phyloP scores from a whole-genome alignment of 164 flowering plant genomes.

The Cinnamomum micranthum region DNA sequence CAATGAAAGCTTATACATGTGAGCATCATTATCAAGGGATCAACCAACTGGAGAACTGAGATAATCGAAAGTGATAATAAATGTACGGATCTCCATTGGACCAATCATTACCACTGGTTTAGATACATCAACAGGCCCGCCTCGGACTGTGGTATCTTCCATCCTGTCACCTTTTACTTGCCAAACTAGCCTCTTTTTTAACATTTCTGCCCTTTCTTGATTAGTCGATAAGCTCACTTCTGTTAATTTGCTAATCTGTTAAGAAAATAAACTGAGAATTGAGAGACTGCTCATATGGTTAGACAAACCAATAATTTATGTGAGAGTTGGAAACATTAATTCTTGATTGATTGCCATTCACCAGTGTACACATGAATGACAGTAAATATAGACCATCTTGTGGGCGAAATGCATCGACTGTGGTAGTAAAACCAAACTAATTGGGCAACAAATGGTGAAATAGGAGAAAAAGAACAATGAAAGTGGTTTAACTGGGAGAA shows the following conservation, averaged over 20 bases:
- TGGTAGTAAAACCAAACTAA: no score
- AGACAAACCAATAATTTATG: neutral
- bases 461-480: no score
- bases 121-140: constrained; percentile 60
- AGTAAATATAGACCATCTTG: neutral
- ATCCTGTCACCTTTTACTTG: constrained; percentile 43
- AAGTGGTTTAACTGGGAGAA: no score
- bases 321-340: no score
- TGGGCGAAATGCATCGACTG: no score
- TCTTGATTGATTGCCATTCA: neutral
- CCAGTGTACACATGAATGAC: neutral
- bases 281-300: neutral
- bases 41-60: neutral
- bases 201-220: constrained; percentile 79
- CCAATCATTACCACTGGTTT: constrained; percentile 61
- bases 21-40: neutral
- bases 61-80: constrained; percentile 37
- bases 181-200: constrained; percentile 74
- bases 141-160: constrained; percentile 40
- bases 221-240: constrained; percentile 83
- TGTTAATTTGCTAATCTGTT: constrained; percentile 63
- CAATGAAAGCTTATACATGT: neutral
- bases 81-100: constrained; percentile 93
- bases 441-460: no score
- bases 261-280: neutral